A percentile compares a stretch with the other conserved stretches of the same genome.
These are phyloP conservation scores for Phytomonas sp. DNA, from an alignment of 208 protist genomes.

Conservation along the genomic window DNA sequence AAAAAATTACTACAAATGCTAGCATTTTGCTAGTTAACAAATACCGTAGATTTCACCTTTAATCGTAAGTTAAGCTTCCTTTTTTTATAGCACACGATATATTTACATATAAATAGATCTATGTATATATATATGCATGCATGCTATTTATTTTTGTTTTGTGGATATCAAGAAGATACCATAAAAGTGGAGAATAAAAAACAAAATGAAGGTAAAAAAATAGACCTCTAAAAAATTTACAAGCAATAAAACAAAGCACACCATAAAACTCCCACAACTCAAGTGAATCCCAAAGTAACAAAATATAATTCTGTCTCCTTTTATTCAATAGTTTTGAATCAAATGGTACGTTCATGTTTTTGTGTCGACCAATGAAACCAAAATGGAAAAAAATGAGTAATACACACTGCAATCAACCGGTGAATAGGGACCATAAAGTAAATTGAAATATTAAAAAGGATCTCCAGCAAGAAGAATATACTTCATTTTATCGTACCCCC, in stretches of 20 bases:
- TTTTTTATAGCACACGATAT: background rate
- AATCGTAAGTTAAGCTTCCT: background rate
- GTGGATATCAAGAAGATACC: background rate
- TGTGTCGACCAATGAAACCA: background rate
- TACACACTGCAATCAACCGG: background rate
- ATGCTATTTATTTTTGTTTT: background rate
- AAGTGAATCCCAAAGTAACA: background rate
- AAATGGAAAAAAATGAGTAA: background rate
- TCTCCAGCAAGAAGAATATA: too few species aligned
- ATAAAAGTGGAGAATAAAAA: slow-evolving; percentile 8
- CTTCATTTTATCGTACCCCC: too few species aligned
- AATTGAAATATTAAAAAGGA: too few species aligned
- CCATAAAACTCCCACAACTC: background rate
- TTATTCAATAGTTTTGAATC: background rate
- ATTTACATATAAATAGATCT: slow-evolving; percentile 1
- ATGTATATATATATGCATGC: background rate
- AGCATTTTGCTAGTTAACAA: slow-evolving; percentile 12
- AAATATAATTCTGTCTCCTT: background rate
- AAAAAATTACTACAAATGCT: slow-evolving; percentile 24
- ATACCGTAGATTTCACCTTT: background rate
- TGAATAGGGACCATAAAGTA: background rate
- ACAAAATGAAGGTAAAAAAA: background rate
- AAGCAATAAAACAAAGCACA: background rate
- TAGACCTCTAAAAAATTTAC: background rate
- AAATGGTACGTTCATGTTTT: background rate